Percentiles rank a stretch among this genome's conserved stretches.
These are phyloP conservation scores for Pulveroboletus sp. DNA, from an alignment of 768 basidiomycete species.

Conservation along the genomic window DNA sequence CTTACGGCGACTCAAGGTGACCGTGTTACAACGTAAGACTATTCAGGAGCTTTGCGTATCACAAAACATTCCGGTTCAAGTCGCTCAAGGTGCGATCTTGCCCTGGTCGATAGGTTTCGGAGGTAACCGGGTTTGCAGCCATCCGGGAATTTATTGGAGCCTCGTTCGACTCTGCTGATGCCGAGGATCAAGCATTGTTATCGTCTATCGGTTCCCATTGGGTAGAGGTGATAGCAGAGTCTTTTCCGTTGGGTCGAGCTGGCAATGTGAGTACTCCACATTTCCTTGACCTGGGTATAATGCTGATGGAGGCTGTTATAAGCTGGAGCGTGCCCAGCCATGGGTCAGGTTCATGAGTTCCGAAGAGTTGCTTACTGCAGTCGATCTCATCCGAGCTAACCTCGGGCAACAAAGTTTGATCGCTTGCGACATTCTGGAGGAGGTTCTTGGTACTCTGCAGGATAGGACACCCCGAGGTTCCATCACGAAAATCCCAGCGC, in stretches of 20 bases:
- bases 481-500: slow-evolving; percentile 24
- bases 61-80: slow-evolving; percentile 16
- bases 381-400: slow-evolving; percentile 37
- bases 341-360: slow-evolving; percentile 60
- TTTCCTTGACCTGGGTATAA: background rate
- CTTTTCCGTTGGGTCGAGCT: slow-evolving; percentile 7
- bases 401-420: background rate
- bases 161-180: slow-evolving; percentile 35
- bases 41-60: slow-evolving; percentile 37
- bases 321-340: slow-evolving; percentile 12
- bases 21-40: slow-evolving; percentile 34
- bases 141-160: slow-evolving; percentile 39
- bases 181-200: slow-evolving; percentile 39
- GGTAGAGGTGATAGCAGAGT: slow-evolving; percentile 24
- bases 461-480: slow-evolving; percentile 4
- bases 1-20: slow-evolving; percentile 37
- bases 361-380: slow-evolving; percentile 39
- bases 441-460: slow-evolving; percentile 36
- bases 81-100: slow-evolving; percentile 35
- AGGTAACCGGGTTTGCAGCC: slow-evolving; percentile 31
- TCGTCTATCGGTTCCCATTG: slow-evolving; percentile 44
- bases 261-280: slow-evolving; percentile 10
- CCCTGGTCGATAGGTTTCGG: background rate
- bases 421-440: slow-evolving; percentile 29
- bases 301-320: background rate